Evolutionary conservation across 2,329 filamentous ascomycete species (phyloP).

Genomic region (Xylariaceae sp.): DNA sequence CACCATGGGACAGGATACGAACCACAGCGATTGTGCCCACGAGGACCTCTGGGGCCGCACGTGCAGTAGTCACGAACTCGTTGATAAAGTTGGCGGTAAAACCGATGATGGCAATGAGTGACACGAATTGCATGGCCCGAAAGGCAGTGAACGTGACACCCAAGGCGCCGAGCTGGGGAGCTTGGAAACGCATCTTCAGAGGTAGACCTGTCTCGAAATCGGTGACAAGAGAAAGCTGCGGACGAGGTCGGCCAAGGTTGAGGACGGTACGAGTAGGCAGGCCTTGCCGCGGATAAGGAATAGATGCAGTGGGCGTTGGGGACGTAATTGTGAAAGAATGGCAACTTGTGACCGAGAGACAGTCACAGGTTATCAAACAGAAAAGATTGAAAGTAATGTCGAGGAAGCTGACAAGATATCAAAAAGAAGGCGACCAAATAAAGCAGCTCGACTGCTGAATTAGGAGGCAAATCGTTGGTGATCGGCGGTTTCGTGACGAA

Average conservation of each 20-base stretch:
- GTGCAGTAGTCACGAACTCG: conserved; percentile 63
- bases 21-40: conserved; percentile 78
- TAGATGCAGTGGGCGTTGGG: conserved; percentile 28
- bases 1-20: conserved; percentile 35
- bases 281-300: conserved; percentile 38
- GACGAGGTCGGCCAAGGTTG: conserved; percentile 24
- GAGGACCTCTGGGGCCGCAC: conserved; percentile 66
- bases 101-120: conserved; percentile 73
- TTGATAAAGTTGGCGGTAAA: conserved; percentile 79
- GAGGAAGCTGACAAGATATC: conserved; percentile 1
- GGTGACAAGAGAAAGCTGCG: conserved; percentile 40
- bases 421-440: conserved; percentile 9
- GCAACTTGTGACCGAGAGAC: conserved; percentile 16
- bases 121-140: conserved; percentile 65
- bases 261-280: conserved; percentile 37
- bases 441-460: neutral
- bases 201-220: conserved; percentile 26
- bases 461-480: neutral
- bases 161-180: conserved; percentile 62
- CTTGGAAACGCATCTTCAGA: conserved; percentile 38
- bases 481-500: neutral
- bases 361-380: neutral
- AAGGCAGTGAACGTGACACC: conserved; percentile 74
- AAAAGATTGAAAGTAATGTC: too few species aligned
- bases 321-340: conserved; percentile 27